Conservation (phyloP, 352 stramenopile genomes). For the Phytophthora sojae region DNA sequence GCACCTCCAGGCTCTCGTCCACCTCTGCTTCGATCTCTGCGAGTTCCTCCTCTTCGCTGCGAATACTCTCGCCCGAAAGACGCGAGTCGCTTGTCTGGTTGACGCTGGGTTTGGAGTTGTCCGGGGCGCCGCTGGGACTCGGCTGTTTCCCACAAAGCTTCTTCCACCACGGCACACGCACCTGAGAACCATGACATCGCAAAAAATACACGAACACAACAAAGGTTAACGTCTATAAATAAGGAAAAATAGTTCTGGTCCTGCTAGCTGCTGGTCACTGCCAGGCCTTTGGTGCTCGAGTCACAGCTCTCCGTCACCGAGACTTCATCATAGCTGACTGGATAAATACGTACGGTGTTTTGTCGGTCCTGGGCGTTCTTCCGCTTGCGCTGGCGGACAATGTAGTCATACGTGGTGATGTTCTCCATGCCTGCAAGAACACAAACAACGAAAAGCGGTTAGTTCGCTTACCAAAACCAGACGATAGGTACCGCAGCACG, state of each 20-base stretch:
- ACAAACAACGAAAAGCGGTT: slow-evolving; percentile 5
- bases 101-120: slow-evolving; percentile 49
- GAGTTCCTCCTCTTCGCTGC: slow-evolving; percentile 71
- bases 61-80: slow-evolving; percentile 56
- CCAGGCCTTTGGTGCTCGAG: slow-evolving; percentile 24
- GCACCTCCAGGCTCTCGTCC: slow-evolving; percentile 80
- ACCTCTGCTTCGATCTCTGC: slow-evolving; percentile 80
- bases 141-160: slow-evolving; percentile 30
- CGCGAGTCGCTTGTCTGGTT: slow-evolving; percentile 68
- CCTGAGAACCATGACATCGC: slow-evolving; percentile 14
- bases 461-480: background rate
- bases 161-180: slow-evolving; percentile 48
- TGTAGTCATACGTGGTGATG: slow-evolving; percentile 91
- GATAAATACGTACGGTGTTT: slow-evolving; percentile 78
- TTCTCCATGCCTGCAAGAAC: slow-evolving; percentile 67
- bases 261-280: slow-evolving; percentile 11
- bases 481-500: slow-evolving; percentile 16
- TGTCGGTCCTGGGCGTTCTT: slow-evolving; percentile 70
- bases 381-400: slow-evolving; percentile 84
- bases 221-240: slow-evolving; percentile 36
- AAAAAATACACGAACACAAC: slow-evolving; percentile 9
- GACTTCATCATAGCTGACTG: slow-evolving; percentile 35
- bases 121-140: slow-evolving; percentile 5
- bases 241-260: slow-evolving; percentile 16
- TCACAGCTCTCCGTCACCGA: slow-evolving; percentile 24